These are phyloP conservation scores for Tephrocybe sp. DNA, from an alignment of 768 basidiomycete genomes.

Conservation along the genomic window DNA sequence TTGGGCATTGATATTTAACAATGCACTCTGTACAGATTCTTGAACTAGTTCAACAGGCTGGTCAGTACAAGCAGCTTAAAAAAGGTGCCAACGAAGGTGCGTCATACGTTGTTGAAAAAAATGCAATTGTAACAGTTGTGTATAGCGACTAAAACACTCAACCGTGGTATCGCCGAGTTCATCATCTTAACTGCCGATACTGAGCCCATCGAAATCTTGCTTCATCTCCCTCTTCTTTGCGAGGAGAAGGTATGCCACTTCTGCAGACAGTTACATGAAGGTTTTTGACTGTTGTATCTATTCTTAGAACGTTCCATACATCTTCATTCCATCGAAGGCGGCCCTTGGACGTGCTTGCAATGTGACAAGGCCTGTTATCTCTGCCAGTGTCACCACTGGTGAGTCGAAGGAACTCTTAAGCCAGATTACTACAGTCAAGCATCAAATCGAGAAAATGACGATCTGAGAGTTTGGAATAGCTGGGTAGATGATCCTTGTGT, in stretches of 20 bases:
- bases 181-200: conserved; percentile 96
- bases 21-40: conserved; percentile 61
- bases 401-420: conserved; percentile 88
- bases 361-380: conserved; percentile 92
- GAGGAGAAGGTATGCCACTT: conserved; percentile 84
- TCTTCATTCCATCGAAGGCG: conserved; percentile 94
- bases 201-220: conserved; percentile 95
- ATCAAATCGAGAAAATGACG: conserved; percentile 70
- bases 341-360: conserved; percentile 96
- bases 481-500: no score
- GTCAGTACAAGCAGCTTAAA: conserved; percentile 97
- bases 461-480: conserved; percentile 24
- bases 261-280: neutral
- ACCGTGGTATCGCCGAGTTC: conserved; percentile 97
- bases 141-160: conserved; percentile 94
- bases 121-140: conserved; percentile 5
- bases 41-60: conserved; percentile 92
- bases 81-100: conserved; percentile 98
- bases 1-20: conserved; percentile 1
- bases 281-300: neutral
- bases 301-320: conserved; percentile 88
- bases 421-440: conserved; percentile 87
- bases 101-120: conserved; percentile 15
- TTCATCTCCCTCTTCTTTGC: conserved; percentile 95
- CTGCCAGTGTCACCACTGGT: conserved; percentile 94